Percentiles rank a stretch among this genome's conserved stretches.
These are phyloP conservation scores for Cladosporium phlei DNA, from an alignment of 2,329 filamentous ascomycete species.

Conservation along the genomic window DNA sequence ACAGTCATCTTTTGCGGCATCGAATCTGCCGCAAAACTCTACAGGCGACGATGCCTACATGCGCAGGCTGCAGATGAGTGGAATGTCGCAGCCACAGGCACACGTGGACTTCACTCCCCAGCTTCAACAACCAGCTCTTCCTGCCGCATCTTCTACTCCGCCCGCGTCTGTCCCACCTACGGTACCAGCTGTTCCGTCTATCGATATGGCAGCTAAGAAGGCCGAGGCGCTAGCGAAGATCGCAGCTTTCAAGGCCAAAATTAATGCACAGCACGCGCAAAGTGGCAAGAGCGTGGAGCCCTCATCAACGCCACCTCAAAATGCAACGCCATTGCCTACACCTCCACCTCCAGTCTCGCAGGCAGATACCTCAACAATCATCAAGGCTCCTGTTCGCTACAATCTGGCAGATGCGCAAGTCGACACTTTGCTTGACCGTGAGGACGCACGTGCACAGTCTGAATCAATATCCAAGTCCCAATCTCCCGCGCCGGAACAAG, in stretches of 20 bases:
- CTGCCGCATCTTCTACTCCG: constrained; percentile 14
- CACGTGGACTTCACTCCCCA: constrained; percentile 20
- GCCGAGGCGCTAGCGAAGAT: constrained; percentile 22
- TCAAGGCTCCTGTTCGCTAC: constrained; percentile 74
- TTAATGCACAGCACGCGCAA: constrained; percentile 15
- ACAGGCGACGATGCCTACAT: constrained; percentile 67
- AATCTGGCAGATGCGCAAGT: constrained; percentile 43
- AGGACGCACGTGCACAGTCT: constrained; percentile 29
- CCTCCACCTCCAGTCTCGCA: constrained; percentile 18
- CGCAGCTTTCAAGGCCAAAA: constrained; percentile 24
- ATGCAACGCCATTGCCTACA: constrained; percentile 13
- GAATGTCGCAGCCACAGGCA: constrained; percentile 3
- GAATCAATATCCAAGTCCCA: not conserved
- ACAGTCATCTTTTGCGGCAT: constrained; percentile 41
- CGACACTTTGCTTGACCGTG: constrained; percentile 49
- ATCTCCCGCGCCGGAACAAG: constrained; percentile 31
- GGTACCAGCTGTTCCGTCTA: not conserved
- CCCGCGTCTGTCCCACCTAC: not conserved
- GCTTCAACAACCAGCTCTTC: constrained; percentile 28
- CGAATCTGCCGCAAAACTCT: constrained; percentile 47
- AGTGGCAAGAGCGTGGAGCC: constrained; percentile 6
- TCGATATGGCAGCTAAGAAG: constrained; percentile 15
- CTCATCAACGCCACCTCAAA: constrained; percentile 11
- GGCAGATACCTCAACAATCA: constrained; percentile 56
- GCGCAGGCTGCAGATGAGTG: constrained; percentile 55